A percentile compares a stretch with the other conserved stretches of the same genome.
These are phyloP conservation scores for Coniochaeta prunicola DNA, from an alignment of 2,329 filamentous ascomycete species.

Conservation along the genomic window DNA sequence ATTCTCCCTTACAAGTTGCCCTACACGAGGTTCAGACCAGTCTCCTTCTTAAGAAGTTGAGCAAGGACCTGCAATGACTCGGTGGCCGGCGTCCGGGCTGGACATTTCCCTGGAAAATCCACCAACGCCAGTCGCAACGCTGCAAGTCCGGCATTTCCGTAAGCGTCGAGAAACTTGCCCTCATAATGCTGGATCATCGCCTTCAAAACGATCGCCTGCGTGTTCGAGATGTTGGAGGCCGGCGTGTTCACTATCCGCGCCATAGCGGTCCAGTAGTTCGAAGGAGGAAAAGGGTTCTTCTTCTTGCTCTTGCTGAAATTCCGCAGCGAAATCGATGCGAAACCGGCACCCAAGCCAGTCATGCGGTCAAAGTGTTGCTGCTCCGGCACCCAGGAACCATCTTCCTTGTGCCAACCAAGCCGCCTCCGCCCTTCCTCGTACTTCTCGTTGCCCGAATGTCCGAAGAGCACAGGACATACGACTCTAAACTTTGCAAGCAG, in stretches of 20 bases:
- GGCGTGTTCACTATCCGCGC: slow-evolving; percentile 73
- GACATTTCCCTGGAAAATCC: slow-evolving; percentile 58
- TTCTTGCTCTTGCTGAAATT: slow-evolving; percentile 68
- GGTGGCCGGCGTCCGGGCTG: slow-evolving; percentile 39
- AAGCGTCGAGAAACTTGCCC: slow-evolving; percentile 70
- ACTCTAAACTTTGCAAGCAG: slow-evolving; percentile 76
- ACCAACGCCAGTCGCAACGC: slow-evolving; percentile 64
- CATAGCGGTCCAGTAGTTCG: slow-evolving; percentile 75
- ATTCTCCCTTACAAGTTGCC: neutral
- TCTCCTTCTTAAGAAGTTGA: slow-evolving; percentile 42
- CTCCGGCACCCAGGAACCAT: slow-evolving; percentile 54
- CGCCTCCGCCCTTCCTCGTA: slow-evolving; percentile 58
- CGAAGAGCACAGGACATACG: slow-evolving; percentile 78
- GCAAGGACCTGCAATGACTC: slow-evolving; percentile 46
- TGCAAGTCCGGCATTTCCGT: slow-evolving; percentile 67
- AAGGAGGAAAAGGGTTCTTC: slow-evolving; percentile 68
- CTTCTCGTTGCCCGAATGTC: slow-evolving; percentile 67
- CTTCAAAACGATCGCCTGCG: slow-evolving; percentile 63
- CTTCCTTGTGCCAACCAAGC: slow-evolving; percentile 68
- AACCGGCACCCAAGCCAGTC: slow-evolving; percentile 77
- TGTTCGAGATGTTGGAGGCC: slow-evolving; percentile 57
- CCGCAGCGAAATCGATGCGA: slow-evolving; percentile 72
- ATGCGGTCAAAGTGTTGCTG: slow-evolving; percentile 76
- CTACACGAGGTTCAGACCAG: slow-evolving; percentile 38
- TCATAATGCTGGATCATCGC: slow-evolving; percentile 68